Evolutionary conservation across 495 filamentous ascomycete genomes (phyloP), one percentile per base, ranked within the genome.

Genomic region (Penicillium ucsense): DNA sequence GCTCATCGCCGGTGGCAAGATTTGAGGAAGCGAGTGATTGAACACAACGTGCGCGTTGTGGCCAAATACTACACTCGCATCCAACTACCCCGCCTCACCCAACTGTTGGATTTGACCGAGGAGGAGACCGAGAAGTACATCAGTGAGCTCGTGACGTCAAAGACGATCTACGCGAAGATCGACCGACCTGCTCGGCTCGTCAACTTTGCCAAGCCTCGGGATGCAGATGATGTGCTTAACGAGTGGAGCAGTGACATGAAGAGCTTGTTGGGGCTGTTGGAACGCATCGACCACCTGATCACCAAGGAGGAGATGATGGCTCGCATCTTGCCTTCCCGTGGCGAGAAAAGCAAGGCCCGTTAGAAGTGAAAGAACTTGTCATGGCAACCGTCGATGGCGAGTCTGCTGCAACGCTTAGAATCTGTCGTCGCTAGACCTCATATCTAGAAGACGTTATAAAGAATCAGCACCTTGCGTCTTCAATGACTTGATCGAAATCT

Each of bases 291-390:
- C 66, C 92, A 98, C 71, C 72, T 98, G 64, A 98, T 98, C 58
- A 97, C 92, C 45, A 98, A 97, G 80, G 94, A 97, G 74, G 94
- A 97, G 77, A 98, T 98, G 92, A 98, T 98, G 92, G 92, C 92
- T 34, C 77, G 90, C 43, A 97, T 97, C 51, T 82, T 88, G 64
- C 88, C 85, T 4, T 69, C 81, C 30, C 79, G 80, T 48, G 66
- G 60, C n/a, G 76, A 79, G 48, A 75, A 74, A 62, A 65, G 61
- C 61, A 73, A 72, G 58, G 70, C 64, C 44, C 67, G 63, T 56
- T 72, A 46, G 20, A 20, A 63, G 34, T 33, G 32, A 39, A n/a
- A 46, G 30, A 41, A 29, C 36, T 6, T 43, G 45, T 38, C 46
- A 45, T 48, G 53, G 51, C 42, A 49, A 49, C 20, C 20, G 20